Evolutionary conservation across 2,329 filamentous ascomycete species (phyloP), one percentile per base, ranked within the genome.

Genomic region (Colletotrichum ledebouriae): DNA sequence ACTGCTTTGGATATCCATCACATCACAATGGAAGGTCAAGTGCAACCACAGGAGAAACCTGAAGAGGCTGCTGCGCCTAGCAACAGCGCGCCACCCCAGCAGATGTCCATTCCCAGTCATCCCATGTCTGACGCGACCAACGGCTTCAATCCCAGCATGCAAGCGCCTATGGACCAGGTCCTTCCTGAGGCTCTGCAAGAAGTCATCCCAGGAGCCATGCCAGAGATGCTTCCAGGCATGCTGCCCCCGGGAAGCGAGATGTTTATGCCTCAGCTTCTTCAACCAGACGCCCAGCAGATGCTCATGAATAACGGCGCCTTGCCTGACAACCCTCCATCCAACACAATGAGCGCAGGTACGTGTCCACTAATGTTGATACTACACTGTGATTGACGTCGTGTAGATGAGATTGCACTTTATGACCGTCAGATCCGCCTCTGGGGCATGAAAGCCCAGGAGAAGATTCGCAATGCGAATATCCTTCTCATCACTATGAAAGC

Each of bases 361-460:
- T 29, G 34, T 6, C 25, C 17, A 33, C 20, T 17, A 29, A 7
- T 22, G 53, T 56, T 22, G 34, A 12, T 20, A 41, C 22, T n/a
- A 10, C 3, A 41, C 12, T 46, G 17, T 6, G 13, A 12, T 50
- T 71, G 44, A 69, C 56, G 62, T 41, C 60, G 68, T 50, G 22
- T 69, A 93, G 96, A 98, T 80, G 96, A 99, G 77, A 97, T 98
- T 75, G 96, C 95, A 13, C 89, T 98, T 6, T 99, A 99, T 78
- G 96, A 99, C 81, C 91, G 96, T 57, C 96, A 99, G 79, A 98
- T 99, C 75, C 92, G 96, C 61, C 89, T 99, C 34, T 99, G 96
- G 96, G 96, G 96, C 49, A 93, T 98, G 76, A 90, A 96, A 75
- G 96, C 96, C 6, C 96, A 99, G 79, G 92, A 97, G 78, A 94